Conservation (phyloP, 225 moss, liverwort and hornwort species). For the Bryum argenteum region DNA sequence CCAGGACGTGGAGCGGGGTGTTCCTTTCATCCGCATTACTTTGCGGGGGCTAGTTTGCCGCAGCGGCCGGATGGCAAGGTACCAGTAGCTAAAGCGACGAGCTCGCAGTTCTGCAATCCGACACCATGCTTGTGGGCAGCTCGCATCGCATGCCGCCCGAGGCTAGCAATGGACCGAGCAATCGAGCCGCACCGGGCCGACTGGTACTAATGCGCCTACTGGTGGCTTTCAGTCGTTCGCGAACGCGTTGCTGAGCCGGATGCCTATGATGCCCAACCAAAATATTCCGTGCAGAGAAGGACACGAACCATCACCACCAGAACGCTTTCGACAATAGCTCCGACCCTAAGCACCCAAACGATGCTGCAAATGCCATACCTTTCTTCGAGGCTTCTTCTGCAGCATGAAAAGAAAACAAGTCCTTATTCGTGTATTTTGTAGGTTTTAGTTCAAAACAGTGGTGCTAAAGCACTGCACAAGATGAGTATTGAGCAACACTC, state of each 20-base stretch:
- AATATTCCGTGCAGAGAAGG: constrained; percentile 44
- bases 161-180: background rate
- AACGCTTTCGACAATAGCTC: constrained; percentile 27
- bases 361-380: constrained; percentile 25
- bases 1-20: constrained; percentile 44
- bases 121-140: constrained; percentile 78
- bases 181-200: constrained; percentile 14
- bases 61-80: constrained; percentile 48
- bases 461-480: too few relatives aligned
- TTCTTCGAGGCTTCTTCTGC: too few relatives aligned
- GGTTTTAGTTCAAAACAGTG: too few relatives aligned
- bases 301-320: constrained; percentile 1
- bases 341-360: constrained; percentile 25
- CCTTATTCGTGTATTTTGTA: too few relatives aligned
- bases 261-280: constrained; percentile 60
- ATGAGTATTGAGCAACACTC: too few relatives aligned
- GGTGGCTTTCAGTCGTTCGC: constrained; percentile 70
- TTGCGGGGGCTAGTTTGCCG: constrained; percentile 30
- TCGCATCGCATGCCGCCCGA: constrained; percentile 39
- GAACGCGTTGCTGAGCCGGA: constrained; percentile 58
- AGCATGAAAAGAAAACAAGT: too few relatives aligned
- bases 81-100: background rate
- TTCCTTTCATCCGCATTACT: constrained; percentile 40
- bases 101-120: constrained; percentile 6
- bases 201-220: constrained; percentile 29